phyloP scores from a whole-genome alignment of 805 yeast genomes.

The Torulaspora delbrueckii region DNA sequence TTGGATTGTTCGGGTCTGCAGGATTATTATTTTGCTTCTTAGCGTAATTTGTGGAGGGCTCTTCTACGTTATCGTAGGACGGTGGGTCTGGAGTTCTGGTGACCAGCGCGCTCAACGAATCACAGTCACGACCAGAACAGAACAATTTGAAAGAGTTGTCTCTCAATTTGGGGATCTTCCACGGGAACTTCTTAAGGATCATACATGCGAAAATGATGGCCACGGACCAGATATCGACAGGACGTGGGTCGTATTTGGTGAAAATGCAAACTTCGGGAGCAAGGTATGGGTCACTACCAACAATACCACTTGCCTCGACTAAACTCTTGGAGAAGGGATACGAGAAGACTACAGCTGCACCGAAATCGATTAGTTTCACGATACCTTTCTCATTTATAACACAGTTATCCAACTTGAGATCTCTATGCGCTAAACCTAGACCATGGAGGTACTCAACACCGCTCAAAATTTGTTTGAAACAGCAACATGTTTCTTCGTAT shows the following conservation, averaged over 20 bases:
- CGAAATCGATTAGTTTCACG: constrained; percentile 87
- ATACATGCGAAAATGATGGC: constrained; percentile 90
- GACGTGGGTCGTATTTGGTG: constrained; percentile 80
- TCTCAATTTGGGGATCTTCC: constrained; percentile 83
- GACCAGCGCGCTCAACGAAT: constrained; percentile 57
- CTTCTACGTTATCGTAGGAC: constrained; percentile 28
- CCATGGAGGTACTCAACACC: constrained; percentile 79
- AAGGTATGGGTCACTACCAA: constrained; percentile 83
- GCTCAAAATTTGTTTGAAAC: constrained; percentile 77
- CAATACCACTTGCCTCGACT: constrained; percentile 77
- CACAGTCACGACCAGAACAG: constrained; percentile 67
- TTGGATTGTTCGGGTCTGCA: constrained; percentile 53
- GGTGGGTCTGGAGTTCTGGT: constrained; percentile 50
- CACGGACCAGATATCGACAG: constrained; percentile 90
- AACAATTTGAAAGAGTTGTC: constrained; percentile 82
- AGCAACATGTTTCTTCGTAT: constrained; percentile 73
- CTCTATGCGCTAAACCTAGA: constrained; percentile 87
- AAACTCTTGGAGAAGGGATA: constrained; percentile 74
- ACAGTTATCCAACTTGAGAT: constrained; percentile 87
- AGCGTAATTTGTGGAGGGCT: constrained; percentile 6
- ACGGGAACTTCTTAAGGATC: constrained; percentile 87
- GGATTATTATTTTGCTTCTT: constrained; percentile 26
- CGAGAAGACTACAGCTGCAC: constrained; percentile 85
- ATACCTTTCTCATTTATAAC: constrained; percentile 79
- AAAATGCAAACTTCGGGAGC: constrained; percentile 90